Conservation (phyloP, 2,329 filamentous ascomycete species). For the Cercospora sojina region DNA sequence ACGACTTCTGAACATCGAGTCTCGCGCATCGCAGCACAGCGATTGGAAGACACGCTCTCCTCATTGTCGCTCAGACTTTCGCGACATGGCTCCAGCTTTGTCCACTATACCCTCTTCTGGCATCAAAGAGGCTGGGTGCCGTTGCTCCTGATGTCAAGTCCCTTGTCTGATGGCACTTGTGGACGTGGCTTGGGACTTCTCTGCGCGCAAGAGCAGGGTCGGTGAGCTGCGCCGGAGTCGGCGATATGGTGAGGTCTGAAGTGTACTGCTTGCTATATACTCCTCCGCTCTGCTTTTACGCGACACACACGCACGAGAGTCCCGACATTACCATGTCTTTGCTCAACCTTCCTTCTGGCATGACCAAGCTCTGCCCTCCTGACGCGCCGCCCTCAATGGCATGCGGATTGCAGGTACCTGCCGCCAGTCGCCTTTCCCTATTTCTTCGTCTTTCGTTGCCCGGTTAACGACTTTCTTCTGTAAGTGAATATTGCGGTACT, state of each 20-base stretch:
- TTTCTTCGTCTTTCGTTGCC: conserved; percentile 10
- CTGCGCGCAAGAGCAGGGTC: background rate
- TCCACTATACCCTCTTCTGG: background rate
- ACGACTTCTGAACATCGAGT: conserved; percentile 12
- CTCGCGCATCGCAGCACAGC: conserved; percentile 8
- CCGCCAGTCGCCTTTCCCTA: conserved; percentile 1
- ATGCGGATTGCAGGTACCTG: conserved; percentile 1
- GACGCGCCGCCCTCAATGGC: conserved; percentile 1
- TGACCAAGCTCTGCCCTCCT: background rate
- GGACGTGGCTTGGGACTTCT: background rate
- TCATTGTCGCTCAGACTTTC: background rate
- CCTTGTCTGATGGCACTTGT: conserved; percentile 3
- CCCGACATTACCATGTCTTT: conserved; percentile 2
- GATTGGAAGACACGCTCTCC: conserved; percentile 1
- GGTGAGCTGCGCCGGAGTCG: conserved; percentile 12
- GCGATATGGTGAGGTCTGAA: conserved; percentile 14
- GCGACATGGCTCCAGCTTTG: conserved; percentile 1
- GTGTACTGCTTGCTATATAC: conserved; percentile 17
- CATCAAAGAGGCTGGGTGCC: conserved; percentile 4
- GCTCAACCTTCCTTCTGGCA: background rate
- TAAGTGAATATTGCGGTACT: conserved; percentile 11
- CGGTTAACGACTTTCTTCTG: conserved; percentile 10
- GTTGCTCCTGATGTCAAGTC: background rate
- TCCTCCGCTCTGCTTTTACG: background rate
- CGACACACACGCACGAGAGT: background rate